Conservation (phyloP, 2,329 filamentous ascomycete species). For the Trichoderma hamatum region DNA sequence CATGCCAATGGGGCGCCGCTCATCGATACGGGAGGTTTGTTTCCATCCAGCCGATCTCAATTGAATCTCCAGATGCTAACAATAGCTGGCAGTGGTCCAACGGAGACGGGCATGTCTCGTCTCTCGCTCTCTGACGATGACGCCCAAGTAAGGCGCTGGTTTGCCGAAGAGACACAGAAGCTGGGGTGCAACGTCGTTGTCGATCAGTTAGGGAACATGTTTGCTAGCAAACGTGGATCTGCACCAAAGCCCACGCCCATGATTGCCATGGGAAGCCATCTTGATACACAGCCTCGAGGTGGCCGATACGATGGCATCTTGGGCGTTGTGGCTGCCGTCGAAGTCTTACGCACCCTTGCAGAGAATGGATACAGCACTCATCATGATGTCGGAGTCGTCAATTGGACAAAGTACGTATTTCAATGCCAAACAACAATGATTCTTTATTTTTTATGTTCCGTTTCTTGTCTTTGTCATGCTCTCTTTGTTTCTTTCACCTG, state of each 20-base stretch:
- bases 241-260: conserved; percentile 61
- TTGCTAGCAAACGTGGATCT: conserved; percentile 69
- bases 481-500: neutral
- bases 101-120: conserved; percentile 76
- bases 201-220: conserved; percentile 80
- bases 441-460: accelerated
- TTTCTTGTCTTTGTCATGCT: neutral
- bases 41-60: neutral
- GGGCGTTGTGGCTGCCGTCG: conserved; percentile 72
- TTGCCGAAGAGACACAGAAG: conserved; percentile 63
- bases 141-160: conserved; percentile 77
- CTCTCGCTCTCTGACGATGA: conserved; percentile 76
- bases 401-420: conserved; percentile 68
- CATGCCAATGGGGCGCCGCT: conserved; percentile 40
- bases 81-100: conserved; percentile 32
- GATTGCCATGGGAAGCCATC: conserved; percentile 68
- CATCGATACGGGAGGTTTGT: conserved; percentile 38
- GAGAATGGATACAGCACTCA: conserved; percentile 70
- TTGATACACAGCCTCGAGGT: conserved; percentile 66
- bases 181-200: conserved; percentile 70
- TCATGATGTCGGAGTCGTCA: conserved; percentile 72
- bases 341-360: conserved; percentile 66
- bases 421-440: neutral
- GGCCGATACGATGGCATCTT: conserved; percentile 78
- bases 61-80: neutral